Evolutionary conservation across 2,329 filamentous ascomycete genomes (phyloP), one percentile per base, ranked within the genome.

Genomic region (Phoma sp.): DNA sequence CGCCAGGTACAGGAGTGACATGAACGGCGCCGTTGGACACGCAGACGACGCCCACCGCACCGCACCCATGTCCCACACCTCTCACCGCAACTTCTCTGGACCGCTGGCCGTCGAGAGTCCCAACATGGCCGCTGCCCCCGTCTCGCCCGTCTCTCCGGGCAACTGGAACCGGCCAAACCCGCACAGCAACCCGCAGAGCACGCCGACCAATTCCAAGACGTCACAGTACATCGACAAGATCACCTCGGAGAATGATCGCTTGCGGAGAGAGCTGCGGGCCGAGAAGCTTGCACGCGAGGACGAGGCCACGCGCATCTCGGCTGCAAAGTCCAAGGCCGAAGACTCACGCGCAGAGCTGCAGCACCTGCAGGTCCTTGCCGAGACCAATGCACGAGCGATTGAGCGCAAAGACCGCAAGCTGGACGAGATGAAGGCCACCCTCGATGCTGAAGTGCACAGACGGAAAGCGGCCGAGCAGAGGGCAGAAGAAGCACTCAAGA

Each of bases 211-310:
- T 51, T 71, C 70, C 15, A 75, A 75, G 46, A 74, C 73, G 1
- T 73, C 70, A 4, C 72, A 75, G 32, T 74, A 74, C 59, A 94
- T 95, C 74, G 91, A 95, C 76, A 86, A 87, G 69, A 83, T 95
- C 49, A 90, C 92, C 70, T 87, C 88, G 48, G 90, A 94, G 70
- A 92, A 92, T 64, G 90, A 94, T 68, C 83, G 87, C 36, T 80
- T 94, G 40, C 90, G 90, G 65, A 84, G 90, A 47, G 90, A 94
- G 60, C 68, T 81, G 38, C 75, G 74, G 29, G 73, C 76, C 2
- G 76, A 80, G 57, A 70, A 74, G 46, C 66, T 77, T 17, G 75
- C 75, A 40, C 82, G 88, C 39, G 88, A 92, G 55, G 90, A 92
- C 67, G 82, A 88, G n/a, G 85, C 85, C 63, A 85, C 89, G 70